phyloP scores from a whole-genome alignment of 2,329 filamentous ascomycete species.

The Cercospora sp. region DNA sequence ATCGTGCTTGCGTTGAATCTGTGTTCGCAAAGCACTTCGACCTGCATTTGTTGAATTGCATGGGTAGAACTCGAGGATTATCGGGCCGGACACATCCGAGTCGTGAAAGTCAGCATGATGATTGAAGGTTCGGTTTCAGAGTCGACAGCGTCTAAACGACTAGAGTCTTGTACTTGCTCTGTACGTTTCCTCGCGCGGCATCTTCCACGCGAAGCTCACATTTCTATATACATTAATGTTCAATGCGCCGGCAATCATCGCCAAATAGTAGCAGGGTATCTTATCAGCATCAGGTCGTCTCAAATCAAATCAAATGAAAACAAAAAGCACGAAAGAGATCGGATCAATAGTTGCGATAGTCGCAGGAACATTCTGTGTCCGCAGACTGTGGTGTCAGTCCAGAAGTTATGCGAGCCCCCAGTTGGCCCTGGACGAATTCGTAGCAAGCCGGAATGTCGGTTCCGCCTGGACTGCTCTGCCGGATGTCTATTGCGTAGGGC shows the following conservation, averaged over 20 bases:
- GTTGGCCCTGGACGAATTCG: slow-evolving; percentile 41
- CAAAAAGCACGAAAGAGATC: not conserved
- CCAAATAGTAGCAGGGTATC: slow-evolving; percentile 11
- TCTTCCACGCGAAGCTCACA: not conserved
- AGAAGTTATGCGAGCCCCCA: slow-evolving; percentile 40
- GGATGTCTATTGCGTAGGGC: slow-evolving; percentile 60
- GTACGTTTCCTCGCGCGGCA: not conserved
- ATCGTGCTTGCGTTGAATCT: not conserved
- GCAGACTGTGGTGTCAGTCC: slow-evolving; percentile 40
- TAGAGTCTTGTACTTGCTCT: not conserved
- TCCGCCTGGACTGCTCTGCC: slow-evolving; percentile 53
- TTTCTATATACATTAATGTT: not conserved
- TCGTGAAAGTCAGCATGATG: not conserved
- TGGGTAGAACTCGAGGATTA: not conserved
- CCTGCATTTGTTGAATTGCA: not conserved
- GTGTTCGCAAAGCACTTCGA: not conserved
- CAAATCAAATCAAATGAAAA: not conserved
- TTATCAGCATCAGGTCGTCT: slow-evolving; percentile 13
- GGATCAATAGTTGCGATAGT: slow-evolving; percentile 45
- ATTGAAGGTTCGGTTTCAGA: not conserved
- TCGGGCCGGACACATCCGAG: not conserved
- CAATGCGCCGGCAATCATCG: not conserved
- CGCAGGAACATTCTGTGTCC: slow-evolving; percentile 46
- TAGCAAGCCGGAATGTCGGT: slow-evolving; percentile 57
- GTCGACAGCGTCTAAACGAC: not conserved